These are phyloP conservation scores for Erigeron canadensis DNA, from an alignment of 129 eudicot species.

Conservation along the genomic window DNA sequence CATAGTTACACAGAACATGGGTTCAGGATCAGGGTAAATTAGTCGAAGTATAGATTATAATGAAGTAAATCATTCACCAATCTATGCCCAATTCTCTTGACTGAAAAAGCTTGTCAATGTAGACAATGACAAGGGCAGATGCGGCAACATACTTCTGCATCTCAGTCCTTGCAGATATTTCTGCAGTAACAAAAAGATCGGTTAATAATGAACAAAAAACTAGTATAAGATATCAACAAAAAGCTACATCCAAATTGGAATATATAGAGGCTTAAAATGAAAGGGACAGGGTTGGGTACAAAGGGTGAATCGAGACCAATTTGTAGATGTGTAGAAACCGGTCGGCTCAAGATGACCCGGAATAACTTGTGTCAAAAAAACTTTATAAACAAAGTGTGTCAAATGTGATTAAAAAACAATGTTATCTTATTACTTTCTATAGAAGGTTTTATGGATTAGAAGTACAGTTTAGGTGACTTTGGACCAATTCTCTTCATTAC, in stretches of 20 bases:
- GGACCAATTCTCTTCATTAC: background rate
- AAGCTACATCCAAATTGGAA: no score
- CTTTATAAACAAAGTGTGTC: background rate
- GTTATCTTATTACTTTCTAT: background rate
- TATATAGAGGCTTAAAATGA: background rate
- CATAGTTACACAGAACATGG: background rate
- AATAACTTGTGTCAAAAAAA: no score
- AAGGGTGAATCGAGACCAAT: no score
- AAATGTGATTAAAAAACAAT: background rate
- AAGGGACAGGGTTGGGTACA: no score
- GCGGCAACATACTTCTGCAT: constrained; percentile 79
- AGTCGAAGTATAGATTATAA: background rate
- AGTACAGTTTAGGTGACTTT: background rate
- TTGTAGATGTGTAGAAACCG: no score
- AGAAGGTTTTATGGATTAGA: background rate
- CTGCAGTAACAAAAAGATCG: constrained; percentile 40
- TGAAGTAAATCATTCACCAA: constrained; percentile 51
- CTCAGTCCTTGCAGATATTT: constrained; percentile 64
- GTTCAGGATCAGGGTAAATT: background rate
- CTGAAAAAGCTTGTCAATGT: constrained; percentile 74
- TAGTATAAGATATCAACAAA: constrained; percentile 2
- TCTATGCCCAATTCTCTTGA: constrained; percentile 75
- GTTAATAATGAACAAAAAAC: constrained; percentile 6
- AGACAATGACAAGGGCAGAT: constrained; percentile 54
- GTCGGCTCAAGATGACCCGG: no score